Conservation (phyloP, 2,329 filamentous ascomycete genomes). For the Hypoxylon sp. region DNA sequence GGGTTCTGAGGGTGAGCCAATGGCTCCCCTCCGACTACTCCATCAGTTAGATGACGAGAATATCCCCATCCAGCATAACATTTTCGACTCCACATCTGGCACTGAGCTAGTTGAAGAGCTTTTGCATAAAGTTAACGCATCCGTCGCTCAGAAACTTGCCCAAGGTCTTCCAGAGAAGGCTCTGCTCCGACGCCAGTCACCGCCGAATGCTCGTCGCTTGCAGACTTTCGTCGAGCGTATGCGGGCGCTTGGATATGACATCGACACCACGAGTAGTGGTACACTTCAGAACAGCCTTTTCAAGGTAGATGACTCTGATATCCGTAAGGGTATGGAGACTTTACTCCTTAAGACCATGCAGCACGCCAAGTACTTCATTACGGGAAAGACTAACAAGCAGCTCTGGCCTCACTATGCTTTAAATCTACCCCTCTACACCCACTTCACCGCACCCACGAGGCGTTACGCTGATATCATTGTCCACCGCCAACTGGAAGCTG, state of each 20-base stretch:
- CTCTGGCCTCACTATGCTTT: constrained; percentile 90
- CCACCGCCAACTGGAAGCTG: constrained; percentile 91
- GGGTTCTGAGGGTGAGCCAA: constrained; percentile 80
- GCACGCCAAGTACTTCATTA: constrained; percentile 93
- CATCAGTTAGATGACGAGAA: constrained; percentile 98
- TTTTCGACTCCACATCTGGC: constrained; percentile 90
- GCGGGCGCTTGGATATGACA: constrained; percentile 88
- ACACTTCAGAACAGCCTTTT: constrained; percentile 95
- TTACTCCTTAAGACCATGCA: constrained; percentile 95
- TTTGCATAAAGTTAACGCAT: constrained; percentile 90
- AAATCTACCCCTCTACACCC: constrained; percentile 94
- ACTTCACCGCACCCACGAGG: constrained; percentile 95
- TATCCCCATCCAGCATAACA: constrained; percentile 94
- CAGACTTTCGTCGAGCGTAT: constrained; percentile 94
- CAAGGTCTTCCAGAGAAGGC: constrained; percentile 90
- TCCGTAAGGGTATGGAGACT: constrained; percentile 98
- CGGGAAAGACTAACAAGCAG: constrained; percentile 81
- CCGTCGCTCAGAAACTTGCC: constrained; percentile 87
- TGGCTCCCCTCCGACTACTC: constrained; percentile 87
- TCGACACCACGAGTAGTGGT: constrained; percentile 90
- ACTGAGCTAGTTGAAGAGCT: constrained; percentile 97
- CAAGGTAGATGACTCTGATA: constrained; percentile 87
- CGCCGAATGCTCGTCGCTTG: constrained; percentile 88
- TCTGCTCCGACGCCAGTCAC: constrained; percentile 85
- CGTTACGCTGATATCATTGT: constrained; percentile 96